Percentiles rank a stretch among this genome's conserved stretches.
Conservation (phyloP, 1,284 basidiomycete species). For the Cutaneotrichosporon mucoides region DNA sequence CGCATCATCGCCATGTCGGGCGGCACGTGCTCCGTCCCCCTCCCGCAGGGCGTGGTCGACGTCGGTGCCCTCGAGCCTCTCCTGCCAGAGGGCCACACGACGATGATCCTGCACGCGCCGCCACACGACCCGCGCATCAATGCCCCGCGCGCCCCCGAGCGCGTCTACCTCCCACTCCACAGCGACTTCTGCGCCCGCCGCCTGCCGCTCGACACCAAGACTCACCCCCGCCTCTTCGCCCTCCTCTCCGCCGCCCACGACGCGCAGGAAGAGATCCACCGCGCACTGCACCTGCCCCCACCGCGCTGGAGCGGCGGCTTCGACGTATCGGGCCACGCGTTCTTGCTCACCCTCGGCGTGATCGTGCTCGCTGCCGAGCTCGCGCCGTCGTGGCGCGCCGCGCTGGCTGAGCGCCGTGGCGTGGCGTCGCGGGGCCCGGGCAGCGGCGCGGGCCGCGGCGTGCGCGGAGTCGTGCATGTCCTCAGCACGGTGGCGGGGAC, state of each 20-base stretch:
- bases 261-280: conserved; percentile 8
- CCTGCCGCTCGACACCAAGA: conserved; percentile 56
- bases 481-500: conserved; percentile 21
- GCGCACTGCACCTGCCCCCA: conserved; percentile 31
- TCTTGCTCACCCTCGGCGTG: conserved; percentile 78
- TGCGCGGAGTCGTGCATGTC: conserved; percentile 10
- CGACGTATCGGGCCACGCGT: conserved; percentile 91
- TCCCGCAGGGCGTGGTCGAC: conserved; percentile 51
- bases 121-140: conserved; percentile 2
- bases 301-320: conserved; percentile 66
- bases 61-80: conserved; percentile 6
- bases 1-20: conserved; percentile 71
- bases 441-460: background rate
- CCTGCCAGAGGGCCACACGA: conserved; percentile 42
- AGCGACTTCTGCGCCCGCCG: conserved; percentile 57
- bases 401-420: conserved; percentile 2
- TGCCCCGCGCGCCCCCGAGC: background rate
- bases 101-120: conserved; percentile 38
- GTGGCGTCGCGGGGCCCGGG: background rate
- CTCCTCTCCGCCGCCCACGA: conserved; percentile 14
- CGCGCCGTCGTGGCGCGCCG: conserved; percentile 41
- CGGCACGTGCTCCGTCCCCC: conserved; percentile 68
- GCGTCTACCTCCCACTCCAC: conserved; percentile 28
- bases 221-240: conserved; percentile 65
- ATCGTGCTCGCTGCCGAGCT: conserved; percentile 78